These are phyloP conservation scores for Effrenium voratum DNA, from an alignment of 73 alveolate genomes.

Conservation along the genomic window DNA sequence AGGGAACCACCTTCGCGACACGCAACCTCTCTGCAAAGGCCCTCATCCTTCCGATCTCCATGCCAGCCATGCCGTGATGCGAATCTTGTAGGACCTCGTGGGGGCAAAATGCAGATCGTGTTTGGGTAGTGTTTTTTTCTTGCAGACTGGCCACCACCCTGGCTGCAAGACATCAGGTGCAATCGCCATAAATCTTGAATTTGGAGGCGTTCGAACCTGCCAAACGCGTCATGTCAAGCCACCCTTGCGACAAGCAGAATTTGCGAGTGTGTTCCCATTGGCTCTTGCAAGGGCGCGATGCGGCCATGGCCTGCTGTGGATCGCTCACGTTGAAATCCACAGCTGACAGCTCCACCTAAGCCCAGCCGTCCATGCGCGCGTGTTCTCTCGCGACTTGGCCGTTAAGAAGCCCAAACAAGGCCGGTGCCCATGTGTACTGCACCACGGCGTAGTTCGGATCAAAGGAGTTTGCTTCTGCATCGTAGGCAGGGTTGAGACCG, in stretches of 20 bases:
- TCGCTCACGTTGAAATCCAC: slow-evolving; percentile 68
- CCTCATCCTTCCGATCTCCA: background rate
- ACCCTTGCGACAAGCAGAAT: no score
- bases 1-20: no score
- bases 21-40: no score
- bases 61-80: slow-evolving; percentile 46
- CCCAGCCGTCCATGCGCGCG: background rate
- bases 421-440: slow-evolving; percentile 55
- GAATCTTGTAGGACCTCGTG: slow-evolving; percentile 65
- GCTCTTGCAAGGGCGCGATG: background rate
- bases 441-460: slow-evolving; percentile 57
- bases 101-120: background rate
- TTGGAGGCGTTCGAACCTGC: slow-evolving; percentile 56
- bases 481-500: slow-evolving; percentile 88
- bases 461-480: slow-evolving; percentile 32
- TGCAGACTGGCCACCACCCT: background rate
- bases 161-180: slow-evolving; percentile 69
- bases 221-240: no score
- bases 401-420: background rate
- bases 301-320: slow-evolving; percentile 11
- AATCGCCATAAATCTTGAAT: slow-evolving; percentile 27
- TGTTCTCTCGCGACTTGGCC: background rate
- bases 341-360: slow-evolving; percentile 31
- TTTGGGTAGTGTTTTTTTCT: background rate
- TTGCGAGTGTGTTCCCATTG: no score